Conservation (phyloP, 1,284 basidiomycete species). For the Pascua sp. region DNA sequence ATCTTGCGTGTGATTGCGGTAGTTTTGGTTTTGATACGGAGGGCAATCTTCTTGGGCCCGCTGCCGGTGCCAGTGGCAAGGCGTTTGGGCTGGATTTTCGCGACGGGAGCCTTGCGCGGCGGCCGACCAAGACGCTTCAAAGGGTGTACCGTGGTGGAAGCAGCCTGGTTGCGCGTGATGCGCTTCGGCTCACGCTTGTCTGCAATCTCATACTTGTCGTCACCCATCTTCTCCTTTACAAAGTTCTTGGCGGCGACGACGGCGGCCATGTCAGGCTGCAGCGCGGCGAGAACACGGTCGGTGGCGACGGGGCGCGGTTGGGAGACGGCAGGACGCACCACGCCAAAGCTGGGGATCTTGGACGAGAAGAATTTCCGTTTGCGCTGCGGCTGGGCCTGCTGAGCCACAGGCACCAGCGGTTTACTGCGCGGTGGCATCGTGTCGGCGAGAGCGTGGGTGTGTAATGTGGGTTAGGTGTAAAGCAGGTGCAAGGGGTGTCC, state of each 20-base stretch:
- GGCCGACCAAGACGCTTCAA: background rate
- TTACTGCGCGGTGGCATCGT: background rate
- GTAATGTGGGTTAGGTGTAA: too few species aligned
- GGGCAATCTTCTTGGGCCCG: background rate
- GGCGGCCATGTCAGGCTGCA: slow-evolving; percentile 12
- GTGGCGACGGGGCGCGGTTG: slow-evolving; percentile 11
- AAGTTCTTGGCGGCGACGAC: slow-evolving; percentile 18
- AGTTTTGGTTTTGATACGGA: slow-evolving; percentile 9
- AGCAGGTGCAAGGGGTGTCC: too few species aligned
- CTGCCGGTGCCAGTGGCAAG: background rate
- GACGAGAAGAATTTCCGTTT: slow-evolving; percentile 17
- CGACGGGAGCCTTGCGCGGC: background rate
- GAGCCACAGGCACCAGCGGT: background rate
- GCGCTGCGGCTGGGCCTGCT: background rate
- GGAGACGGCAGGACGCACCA: background rate
- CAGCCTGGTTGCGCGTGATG: slow-evolving; percentile 8
- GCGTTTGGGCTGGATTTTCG: slow-evolving; percentile 4
- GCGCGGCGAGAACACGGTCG: slow-evolving; percentile 16
- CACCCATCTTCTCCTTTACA: slow-evolving; percentile 19
- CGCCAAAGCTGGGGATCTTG: background rate
- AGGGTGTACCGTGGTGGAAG: background rate
- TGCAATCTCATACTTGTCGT: slow-evolving; percentile 14
- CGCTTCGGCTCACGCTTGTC: background rate
- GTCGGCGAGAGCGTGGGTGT: too few species aligned
- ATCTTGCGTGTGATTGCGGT: slow-evolving; percentile 8